phyloP scores from a whole-genome alignment of 1,284 basidiomycete species.

The Rhodotorula sp. region DNA sequence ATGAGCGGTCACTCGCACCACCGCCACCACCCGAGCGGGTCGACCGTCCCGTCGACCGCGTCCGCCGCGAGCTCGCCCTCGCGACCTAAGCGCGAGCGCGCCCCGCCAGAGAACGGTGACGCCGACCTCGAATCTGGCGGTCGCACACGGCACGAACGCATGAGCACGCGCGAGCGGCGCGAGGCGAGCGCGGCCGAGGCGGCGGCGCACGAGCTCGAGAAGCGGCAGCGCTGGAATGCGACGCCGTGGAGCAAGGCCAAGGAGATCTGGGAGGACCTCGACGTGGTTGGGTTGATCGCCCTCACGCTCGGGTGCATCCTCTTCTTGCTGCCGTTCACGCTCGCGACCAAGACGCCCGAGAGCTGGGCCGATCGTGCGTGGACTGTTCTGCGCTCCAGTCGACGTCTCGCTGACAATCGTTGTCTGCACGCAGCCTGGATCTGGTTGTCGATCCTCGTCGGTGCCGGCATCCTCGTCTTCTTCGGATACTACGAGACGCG shows the following conservation, averaged over 20 bases:
- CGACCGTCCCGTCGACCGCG: background rate
- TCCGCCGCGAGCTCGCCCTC: background rate
- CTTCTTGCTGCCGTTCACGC: slow-evolving; percentile 44
- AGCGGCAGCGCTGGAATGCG: slow-evolving; percentile 27
- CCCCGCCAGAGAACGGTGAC: background rate
- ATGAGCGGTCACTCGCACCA: background rate
- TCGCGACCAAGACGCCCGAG: slow-evolving; percentile 39
- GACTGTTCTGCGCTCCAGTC: background rate
- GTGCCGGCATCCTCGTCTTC: slow-evolving; percentile 39
- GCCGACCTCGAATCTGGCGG: background rate
- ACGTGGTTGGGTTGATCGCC: slow-evolving; percentile 43
- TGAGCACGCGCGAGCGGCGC: slow-evolving; percentile 7
- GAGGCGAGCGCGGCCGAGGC: slow-evolving; percentile 12
- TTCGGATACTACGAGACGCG: slow-evolving; percentile 45
- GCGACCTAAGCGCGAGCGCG: background rate
- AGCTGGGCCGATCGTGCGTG: slow-evolving; percentile 44
- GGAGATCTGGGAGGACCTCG: slow-evolving; percentile 42
- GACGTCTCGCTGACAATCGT: background rate
- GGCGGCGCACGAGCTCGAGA: slow-evolving; percentile 28
- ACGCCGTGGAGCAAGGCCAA: slow-evolving; percentile 25
- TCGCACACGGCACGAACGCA: background rate
- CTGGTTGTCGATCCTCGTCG: slow-evolving; percentile 37
- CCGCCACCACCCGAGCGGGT: background rate
- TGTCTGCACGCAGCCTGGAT: slow-evolving; percentile 21
- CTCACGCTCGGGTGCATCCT: slow-evolving; percentile 43